Evolutionary conservation across 2,329 filamentous ascomycete genomes (phyloP).

Genomic region (Paramyrothecium sp.): DNA sequence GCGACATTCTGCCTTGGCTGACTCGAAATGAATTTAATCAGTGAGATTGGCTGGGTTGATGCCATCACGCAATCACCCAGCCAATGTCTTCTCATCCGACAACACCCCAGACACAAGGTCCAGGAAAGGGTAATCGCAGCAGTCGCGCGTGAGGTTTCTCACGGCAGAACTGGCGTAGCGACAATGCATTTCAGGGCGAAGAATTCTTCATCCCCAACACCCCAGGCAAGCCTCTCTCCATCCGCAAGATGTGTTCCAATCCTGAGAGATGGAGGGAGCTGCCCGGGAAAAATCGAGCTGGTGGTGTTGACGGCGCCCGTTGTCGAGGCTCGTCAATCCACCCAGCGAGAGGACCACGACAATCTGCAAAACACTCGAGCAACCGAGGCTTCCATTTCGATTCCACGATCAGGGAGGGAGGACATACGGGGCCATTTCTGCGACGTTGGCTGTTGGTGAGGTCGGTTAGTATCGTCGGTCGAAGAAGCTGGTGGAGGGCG

Average conservation of each 20-base stretch:
- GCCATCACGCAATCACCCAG: slow-evolving; percentile 3
- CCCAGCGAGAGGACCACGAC: slow-evolving; percentile 85
- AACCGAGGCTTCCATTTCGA: slow-evolving; percentile 38
- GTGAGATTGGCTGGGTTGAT: slow-evolving; percentile 51
- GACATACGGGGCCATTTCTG: slow-evolving; percentile 55
- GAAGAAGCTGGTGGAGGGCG: slow-evolving; percentile 15
- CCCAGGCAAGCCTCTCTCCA: slow-evolving; percentile 62
- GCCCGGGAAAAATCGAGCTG: slow-evolving; percentile 77
- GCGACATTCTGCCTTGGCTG: slow-evolving; percentile 87
- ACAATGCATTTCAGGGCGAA: slow-evolving; percentile 80
- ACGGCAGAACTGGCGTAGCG: slow-evolving; percentile 33
- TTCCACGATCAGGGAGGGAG: slow-evolving; percentile 35
- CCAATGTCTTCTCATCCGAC: slow-evolving; percentile 62
- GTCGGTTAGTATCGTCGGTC: slow-evolving; percentile 38
- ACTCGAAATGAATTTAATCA: slow-evolving; percentile 84
- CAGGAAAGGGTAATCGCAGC: slow-evolving; percentile 35
- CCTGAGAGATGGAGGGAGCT: slow-evolving; percentile 56
- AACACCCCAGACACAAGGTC: slow-evolving; percentile 61
- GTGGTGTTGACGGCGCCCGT: slow-evolving; percentile 38
- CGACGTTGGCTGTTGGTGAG: slow-evolving; percentile 34
- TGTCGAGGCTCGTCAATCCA: slow-evolving; percentile 30
- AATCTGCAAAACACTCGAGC: slow-evolving; percentile 61
- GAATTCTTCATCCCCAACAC: slow-evolving; percentile 77
- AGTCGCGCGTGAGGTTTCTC: slow-evolving; percentile 22
- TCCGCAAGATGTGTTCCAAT: slow-evolving; percentile 45